Conservation (phyloP, 176 grass and related monocot species). For the Oryza meyeriana region DNA sequence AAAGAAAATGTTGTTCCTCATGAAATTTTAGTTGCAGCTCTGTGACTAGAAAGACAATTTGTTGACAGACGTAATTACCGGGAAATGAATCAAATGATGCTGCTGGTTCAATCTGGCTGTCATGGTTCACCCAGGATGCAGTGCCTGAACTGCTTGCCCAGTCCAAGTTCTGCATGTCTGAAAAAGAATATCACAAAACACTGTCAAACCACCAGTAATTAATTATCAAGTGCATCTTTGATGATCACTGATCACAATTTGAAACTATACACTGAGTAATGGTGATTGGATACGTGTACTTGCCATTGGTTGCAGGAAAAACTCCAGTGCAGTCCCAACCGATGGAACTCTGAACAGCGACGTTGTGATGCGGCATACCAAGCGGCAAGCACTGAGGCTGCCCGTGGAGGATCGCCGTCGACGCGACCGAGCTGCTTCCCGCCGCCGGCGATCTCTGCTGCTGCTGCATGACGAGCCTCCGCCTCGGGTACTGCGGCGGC, state of each 20-base stretch:
- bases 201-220: background rate
- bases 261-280: background rate
- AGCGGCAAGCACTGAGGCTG: constrained; percentile 16
- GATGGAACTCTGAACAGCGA: constrained; percentile 3
- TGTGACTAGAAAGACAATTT: background rate
- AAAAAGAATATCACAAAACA: background rate
- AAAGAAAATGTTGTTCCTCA: background rate
- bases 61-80: constrained; percentile 6
- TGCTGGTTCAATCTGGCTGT: background rate
- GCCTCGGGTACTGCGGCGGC: constrained; percentile 58
- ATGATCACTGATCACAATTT: background rate
- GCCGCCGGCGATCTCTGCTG: constrained; percentile 3
- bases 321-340: constrained; percentile 34
- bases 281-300: background rate
- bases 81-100: background rate
- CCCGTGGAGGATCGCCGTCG: background rate
- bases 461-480: constrained; percentile 31
- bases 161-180: constrained; percentile 38
- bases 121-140: constrained; percentile 11
- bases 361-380: constrained; percentile 5
- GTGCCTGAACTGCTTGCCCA: constrained; percentile 45
- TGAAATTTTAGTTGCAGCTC: background rate
- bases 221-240: background rate
- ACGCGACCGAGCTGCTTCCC: background rate
- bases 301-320: constrained; percentile 23